Evolutionary conservation across 2,329 filamentous ascomycete species (phyloP).

Genomic region (Helotiales sp.): DNA sequence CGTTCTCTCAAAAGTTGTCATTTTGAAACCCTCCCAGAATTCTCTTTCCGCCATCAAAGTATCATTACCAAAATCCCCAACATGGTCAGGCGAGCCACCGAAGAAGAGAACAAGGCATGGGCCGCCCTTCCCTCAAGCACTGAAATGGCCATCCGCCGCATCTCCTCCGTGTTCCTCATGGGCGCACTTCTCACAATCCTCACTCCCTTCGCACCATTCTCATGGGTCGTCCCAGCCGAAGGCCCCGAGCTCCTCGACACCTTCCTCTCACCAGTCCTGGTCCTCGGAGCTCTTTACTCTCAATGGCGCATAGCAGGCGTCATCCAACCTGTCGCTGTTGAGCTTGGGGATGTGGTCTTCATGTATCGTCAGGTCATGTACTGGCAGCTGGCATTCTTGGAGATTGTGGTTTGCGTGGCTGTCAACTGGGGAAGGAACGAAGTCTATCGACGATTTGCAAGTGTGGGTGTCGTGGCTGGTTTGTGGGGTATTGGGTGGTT

Average conservation of each 20-base stretch:
- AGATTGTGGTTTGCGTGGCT: conserved; percentile 20
- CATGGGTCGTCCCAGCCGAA: conserved; percentile 26
- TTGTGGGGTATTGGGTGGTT: conserved; percentile 32
- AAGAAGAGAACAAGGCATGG: conserved; percentile 23
- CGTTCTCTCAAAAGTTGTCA: too few species aligned
- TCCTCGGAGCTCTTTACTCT: conserved; percentile 31
- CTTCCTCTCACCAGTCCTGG: conserved; percentile 27
- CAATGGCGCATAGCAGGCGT: conserved; percentile 34
- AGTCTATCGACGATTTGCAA: conserved; percentile 21
- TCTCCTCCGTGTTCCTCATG: conserved; percentile 31
- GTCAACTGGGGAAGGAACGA: conserved; percentile 26
- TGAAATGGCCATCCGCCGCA: conserved; percentile 30
- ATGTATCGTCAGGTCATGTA: conserved; percentile 31
- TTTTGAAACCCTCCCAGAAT: too few species aligned
- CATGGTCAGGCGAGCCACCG: conserved; percentile 28
- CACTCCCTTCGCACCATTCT: conserved; percentile 32
- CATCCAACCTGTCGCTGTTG: conserved; percentile 18
- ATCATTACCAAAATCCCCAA: neutral
- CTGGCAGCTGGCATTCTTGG: conserved; percentile 24
- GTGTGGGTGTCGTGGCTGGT: conserved; percentile 18
- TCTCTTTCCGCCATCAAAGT: too few species aligned
- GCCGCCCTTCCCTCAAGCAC: conserved; percentile 24
- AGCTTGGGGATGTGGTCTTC: conserved; percentile 20
- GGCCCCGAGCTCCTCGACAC: conserved; percentile 30
- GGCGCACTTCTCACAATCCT: conserved; percentile 29